Percentiles rank a stretch among this genome's conserved stretches.
These are phyloP conservation scores for Onygena corvina DNA, from an alignment of 2,329 filamentous ascomycete species.

Conservation along the genomic window DNA sequence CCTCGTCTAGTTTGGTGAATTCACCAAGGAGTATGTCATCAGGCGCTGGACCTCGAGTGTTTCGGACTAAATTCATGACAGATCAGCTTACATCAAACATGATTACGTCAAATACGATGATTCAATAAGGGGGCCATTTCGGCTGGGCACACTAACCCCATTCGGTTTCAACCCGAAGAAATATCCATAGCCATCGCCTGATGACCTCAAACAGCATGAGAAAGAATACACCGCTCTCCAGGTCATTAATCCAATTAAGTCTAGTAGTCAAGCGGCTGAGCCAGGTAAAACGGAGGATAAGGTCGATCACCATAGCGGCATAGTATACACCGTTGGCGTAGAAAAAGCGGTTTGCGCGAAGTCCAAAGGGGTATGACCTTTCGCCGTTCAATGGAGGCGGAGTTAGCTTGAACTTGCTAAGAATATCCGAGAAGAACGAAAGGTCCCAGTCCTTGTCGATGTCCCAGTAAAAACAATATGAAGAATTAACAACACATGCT, in stretches of 20 bases:
- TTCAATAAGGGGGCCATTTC: neutral
- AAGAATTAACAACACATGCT: conserved; percentile 67
- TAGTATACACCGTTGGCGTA: conserved; percentile 68
- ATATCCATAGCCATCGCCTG: conserved; percentile 91
- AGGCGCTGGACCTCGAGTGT: conserved; percentile 42
- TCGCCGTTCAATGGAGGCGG: neutral
- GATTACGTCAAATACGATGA: conserved; percentile 9
- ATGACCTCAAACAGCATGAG: conserved; percentile 79
- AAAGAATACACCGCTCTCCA: conserved; percentile 78
- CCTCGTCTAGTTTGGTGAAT: conserved; percentile 55
- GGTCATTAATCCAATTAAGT: conserved; percentile 70
- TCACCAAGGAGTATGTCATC: conserved; percentile 68
- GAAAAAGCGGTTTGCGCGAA: conserved; percentile 64
- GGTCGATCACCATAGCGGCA: conserved; percentile 61
- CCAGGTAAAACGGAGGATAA: conserved; percentile 81
- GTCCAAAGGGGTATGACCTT: conserved; percentile 53
- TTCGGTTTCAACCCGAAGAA: conserved; percentile 88
- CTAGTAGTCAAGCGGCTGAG: conserved; percentile 72
- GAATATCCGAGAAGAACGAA: conserved; percentile 56
- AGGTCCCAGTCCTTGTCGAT: conserved; percentile 94
- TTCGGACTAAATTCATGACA: conserved; percentile 35
- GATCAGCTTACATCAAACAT: neutral
- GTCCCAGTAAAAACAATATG: conserved; percentile 99
- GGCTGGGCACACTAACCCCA: conserved; percentile 49
- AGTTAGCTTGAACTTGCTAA: conserved; percentile 37